Evolutionary conservation across 768 basidiomycete species (phyloP), one percentile per base, ranked within the genome.

Genomic region (Hericium alpestre): DNA sequence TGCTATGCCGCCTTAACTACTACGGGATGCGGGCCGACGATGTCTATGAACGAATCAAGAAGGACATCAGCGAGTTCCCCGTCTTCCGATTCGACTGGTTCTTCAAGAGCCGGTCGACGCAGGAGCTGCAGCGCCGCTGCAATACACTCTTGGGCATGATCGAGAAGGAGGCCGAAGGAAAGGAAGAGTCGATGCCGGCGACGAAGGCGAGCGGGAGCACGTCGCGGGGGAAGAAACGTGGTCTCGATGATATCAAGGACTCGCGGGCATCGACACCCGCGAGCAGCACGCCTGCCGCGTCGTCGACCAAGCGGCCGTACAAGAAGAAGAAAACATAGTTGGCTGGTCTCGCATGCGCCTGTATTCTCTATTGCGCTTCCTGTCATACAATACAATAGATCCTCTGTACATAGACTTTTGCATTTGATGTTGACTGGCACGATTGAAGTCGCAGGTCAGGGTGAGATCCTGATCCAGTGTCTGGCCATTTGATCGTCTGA

Each of bases 41-140:
- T 64, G 87, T 92, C 23, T 96, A 93, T 65, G 95, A 99, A 66
- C 74, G 86, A 54, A 96, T 98, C 72, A 96, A 95, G 80, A 83
- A 86, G 70, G 95, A 98, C 70, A 93, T 98, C 61, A 86, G 84
- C 15, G 94, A 98, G 72, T 97, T 93, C 71, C 94, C 95, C 1
- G 88, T 94, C 13, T 99, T 97, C 74, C 78, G 94, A 20, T 98
- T 98, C 65, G 93, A 97, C 66, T 97, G 93, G 95, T 97, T 96
- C 75, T 87, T 93, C 78, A 94, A 95, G 76, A 92, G 90, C 61
- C 75, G 95, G 55, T 90, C 88, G 11, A 84, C 91, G 2, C 85
- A 90, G 65, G 95, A 98, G 71, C 72, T 98, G 56, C 83, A 86
- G 65, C 75, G 95, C 61, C 74, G 95, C 55, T 96, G 93, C 65